Evolutionary conservation across 2,329 filamentous ascomycete genomes (phyloP), one percentile per base, ranked within the genome.

Genomic region (Pseudogymnoascus sp.): DNA sequence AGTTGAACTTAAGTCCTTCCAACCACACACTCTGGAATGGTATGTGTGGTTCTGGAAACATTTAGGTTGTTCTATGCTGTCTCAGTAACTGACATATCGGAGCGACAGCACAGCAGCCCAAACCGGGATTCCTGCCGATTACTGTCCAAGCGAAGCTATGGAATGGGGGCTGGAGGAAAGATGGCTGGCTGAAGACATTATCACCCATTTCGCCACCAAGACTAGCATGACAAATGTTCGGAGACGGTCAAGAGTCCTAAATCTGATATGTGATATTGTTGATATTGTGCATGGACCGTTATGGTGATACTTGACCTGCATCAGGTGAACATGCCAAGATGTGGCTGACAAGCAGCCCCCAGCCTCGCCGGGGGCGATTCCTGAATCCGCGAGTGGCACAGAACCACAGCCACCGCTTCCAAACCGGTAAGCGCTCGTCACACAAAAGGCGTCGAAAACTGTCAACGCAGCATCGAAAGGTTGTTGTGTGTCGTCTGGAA

Each of bases 331-430:
- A n/a, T 44, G 13, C 21, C 33, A 15, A 15, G 25, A 60, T 44
- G 35, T 60, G 58, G 58, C 38, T 59, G 58, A 60, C 17, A 25
- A n/a, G n/a, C 58, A 27, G 15, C 25, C 35, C 35, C 21, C 58
- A 44, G 27, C 58, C 58, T 44, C 15, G 48, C 17, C 58, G 27
- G 21, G 58, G 35, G 17, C 8, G 21, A 25, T 15, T 17, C 4
- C 15, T 25, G n/a, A 38, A 27, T 41, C 58, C 33, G 33, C 58
- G 58, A 60, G 35, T 60, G 58, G 21, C 13, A 44, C 12, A 60
- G 15, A 27, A 35, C 4, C 48, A 55, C 48, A 29, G 48, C 29
- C n/a, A 33, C 4, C n/a, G 27, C 10, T 17, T 33, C 29, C n/a
- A 33, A 55, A 21, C 9, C 13, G 5, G 44, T 55, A 55, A 33